Evolutionary conservation across 768 basidiomycete species (phyloP).

Genomic region (Mycena vitilis): DNA sequence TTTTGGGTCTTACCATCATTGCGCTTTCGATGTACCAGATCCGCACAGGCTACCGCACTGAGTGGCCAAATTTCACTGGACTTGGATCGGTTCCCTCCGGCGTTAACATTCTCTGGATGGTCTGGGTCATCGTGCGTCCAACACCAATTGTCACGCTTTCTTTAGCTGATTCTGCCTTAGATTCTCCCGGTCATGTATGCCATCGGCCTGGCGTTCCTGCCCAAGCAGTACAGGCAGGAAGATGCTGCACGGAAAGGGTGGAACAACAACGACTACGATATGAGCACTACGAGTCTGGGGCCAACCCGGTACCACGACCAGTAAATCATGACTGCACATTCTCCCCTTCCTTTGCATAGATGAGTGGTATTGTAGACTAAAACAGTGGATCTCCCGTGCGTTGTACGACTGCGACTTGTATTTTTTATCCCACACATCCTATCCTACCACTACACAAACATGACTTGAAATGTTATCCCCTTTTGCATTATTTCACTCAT

Average conservation of each 20-base stretch:
- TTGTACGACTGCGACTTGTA: constrained; percentile 2
- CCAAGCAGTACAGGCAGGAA: constrained; percentile 62
- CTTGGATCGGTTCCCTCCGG: constrained; percentile 49
- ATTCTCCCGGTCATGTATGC: constrained; percentile 58
- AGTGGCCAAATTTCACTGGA: constrained; percentile 63
- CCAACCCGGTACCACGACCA: constrained; percentile 16
- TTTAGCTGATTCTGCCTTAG: constrained; percentile 39
- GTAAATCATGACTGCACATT: background rate
- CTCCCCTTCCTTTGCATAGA: background rate
- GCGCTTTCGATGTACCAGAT: constrained; percentile 64
- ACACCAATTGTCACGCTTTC: background rate
- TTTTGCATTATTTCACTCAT: background rate
- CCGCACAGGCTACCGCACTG: constrained; percentile 55
- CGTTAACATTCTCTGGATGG: constrained; percentile 56
- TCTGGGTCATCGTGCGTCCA: constrained; percentile 61
- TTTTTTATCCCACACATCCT: background rate
- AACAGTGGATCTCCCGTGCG: background rate
- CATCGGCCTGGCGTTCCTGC: constrained; percentile 56
- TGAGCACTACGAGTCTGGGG: background rate
- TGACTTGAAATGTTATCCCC: background rate
- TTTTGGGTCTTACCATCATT: constrained; percentile 63
- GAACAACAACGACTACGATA: constrained; percentile 8
- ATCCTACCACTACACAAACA: too few species aligned
- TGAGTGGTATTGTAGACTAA: constrained; percentile 1
- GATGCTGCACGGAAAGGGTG: constrained; percentile 34